Evolutionary conservation across 2,329 filamentous ascomycete genomes (phyloP).

Genomic region (Bipolaris sorokiniana): DNA sequence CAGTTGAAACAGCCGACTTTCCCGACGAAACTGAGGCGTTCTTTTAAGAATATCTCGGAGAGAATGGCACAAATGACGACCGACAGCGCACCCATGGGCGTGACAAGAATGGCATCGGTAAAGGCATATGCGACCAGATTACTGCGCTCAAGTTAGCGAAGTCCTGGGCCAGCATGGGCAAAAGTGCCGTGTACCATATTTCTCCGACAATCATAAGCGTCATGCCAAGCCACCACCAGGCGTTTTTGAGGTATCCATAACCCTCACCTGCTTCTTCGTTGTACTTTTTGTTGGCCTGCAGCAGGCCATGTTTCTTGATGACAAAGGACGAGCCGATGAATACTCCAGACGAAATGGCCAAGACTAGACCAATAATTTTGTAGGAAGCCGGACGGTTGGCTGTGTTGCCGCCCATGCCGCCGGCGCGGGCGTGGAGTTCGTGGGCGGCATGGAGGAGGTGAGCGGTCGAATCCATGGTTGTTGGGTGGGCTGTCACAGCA

Average conservation of each 20-base stretch:
- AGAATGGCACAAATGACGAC: constrained; percentile 92
- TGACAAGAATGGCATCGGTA: constrained; percentile 94
- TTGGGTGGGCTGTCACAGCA: constrained; percentile 15
- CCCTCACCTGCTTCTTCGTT: constrained; percentile 94
- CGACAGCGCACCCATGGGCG: constrained; percentile 85
- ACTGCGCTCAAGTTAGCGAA: constrained; percentile 7
- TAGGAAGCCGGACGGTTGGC: constrained; percentile 63
- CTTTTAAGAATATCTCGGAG: constrained; percentile 94
- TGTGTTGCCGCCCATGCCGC: constrained; percentile 38
- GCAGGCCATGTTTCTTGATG: constrained; percentile 88
- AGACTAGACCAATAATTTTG: constrained; percentile 83
- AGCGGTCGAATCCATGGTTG: constrained; percentile 53
- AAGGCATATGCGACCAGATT: constrained; percentile 98
- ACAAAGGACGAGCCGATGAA: constrained; percentile 97
- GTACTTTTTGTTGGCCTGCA: constrained; percentile 95
- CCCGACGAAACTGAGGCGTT: constrained; percentile 91
- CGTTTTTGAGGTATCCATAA: constrained; percentile 95
- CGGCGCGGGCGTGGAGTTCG: constrained; percentile 55
- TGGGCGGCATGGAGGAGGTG: constrained; percentile 51
- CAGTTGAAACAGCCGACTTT: constrained; percentile 96
- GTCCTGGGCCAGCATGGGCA: constrained; percentile 49
- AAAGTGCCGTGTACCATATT: constrained; percentile 58
- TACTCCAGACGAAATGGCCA: constrained; percentile 84
- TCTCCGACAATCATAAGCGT: constrained; percentile 95
- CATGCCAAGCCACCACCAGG: constrained; percentile 96